Evolutionary conservation across 495 filamentous ascomycete genomes (phyloP), one percentile per base, ranked within the genome.

Genomic region (Neurospora sublineolata): DNA sequence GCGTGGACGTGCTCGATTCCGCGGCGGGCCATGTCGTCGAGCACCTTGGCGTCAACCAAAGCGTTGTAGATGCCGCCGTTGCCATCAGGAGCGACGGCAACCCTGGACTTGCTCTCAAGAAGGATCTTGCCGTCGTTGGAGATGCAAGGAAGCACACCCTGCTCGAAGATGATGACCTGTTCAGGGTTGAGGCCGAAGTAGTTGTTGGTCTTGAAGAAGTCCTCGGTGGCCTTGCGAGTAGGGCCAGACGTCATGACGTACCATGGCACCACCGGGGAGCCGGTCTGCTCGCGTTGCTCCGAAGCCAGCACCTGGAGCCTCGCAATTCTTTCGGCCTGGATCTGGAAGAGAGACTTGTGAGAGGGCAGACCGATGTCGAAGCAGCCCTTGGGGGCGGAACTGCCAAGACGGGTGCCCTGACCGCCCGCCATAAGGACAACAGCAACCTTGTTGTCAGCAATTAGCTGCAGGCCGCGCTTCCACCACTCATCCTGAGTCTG

Each of bases 221-320:
- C 86, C 86, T 97, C 92, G 9, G 95, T 99, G 11, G 94, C 92
- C 70, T 88, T 88, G 75, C 94, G 87, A 14, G 95, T 99, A n/a
- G 95, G 96, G 11, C 95, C 95, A 76, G 93, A 97, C 73, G 95
- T 99, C 95, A 99, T 99, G 77, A 99, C 91, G 83, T 98, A 99
- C 95, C 95, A 99, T 8, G 95, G 96, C 38, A 99, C 89, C 9
- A 83, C 78, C 37, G 72, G 67, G 33, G 68, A 77, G 70, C 88
- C 89, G 20, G 87, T 87, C 68, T 89, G 86, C 52, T 60, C 12
- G 27, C 52, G 52, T 27, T 1, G 11, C 72, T 87, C 84, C 84
- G 92, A 89, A n/a, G 94, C 94, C 70, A 98, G 82, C 70, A 88
- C 78, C 81, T 98, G 92, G n/a, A 97, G 82, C 84, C 92, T 94